Percentiles rank a stretch among this genome's conserved stretches.
Evolutionary conservation across 495 filamentous ascomycete species (phyloP).

Genomic region (Tuber microsphaerosporum): DNA sequence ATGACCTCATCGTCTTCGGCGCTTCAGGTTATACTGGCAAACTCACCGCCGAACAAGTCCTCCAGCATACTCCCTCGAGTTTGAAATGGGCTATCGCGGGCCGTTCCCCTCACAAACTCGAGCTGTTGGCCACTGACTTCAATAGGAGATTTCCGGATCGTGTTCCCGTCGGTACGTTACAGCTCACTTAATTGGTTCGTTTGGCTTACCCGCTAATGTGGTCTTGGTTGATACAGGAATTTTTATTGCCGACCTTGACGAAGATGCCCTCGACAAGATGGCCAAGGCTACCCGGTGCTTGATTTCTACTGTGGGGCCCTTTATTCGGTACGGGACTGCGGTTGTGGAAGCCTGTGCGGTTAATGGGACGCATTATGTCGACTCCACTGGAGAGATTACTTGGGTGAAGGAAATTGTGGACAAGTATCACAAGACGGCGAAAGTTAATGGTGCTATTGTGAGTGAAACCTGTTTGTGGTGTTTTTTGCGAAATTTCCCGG

Average conservation of each 20-base stretch:
- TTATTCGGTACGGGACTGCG: conserved; percentile 65
- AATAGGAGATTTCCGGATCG: conserved; percentile 64
- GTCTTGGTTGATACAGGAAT: conserved; percentile 47
- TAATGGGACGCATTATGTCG: conserved; percentile 84
- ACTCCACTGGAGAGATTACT: conserved; percentile 79
- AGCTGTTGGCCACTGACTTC: conserved; percentile 58
- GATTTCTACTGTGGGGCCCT: conserved; percentile 82
- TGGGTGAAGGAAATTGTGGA: conserved; percentile 73
- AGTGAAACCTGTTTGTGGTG: conserved; percentile 28
- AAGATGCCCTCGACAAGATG: conserved; percentile 57
- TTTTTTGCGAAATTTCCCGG: background rate
- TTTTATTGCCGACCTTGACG: conserved; percentile 56
- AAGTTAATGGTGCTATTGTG: conserved; percentile 66
- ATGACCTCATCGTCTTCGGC: conserved; percentile 77
- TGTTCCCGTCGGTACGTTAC: conserved; percentile 53
- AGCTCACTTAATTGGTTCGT: background rate
- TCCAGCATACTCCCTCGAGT: conserved; percentile 63
- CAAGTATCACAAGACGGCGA: conserved; percentile 69
- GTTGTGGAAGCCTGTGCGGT: conserved; percentile 84
- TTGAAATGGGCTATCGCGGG: conserved; percentile 88
- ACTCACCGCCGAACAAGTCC: conserved; percentile 68
- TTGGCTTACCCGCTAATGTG: conserved; percentile 2
- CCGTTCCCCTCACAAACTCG: conserved; percentile 66
- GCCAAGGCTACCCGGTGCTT: conserved; percentile 68
- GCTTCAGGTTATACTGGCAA: conserved; percentile 84